Base-by-base conservation (phyloP, 352 stramenopile species). In the Phytopythium litorale region DNA sequence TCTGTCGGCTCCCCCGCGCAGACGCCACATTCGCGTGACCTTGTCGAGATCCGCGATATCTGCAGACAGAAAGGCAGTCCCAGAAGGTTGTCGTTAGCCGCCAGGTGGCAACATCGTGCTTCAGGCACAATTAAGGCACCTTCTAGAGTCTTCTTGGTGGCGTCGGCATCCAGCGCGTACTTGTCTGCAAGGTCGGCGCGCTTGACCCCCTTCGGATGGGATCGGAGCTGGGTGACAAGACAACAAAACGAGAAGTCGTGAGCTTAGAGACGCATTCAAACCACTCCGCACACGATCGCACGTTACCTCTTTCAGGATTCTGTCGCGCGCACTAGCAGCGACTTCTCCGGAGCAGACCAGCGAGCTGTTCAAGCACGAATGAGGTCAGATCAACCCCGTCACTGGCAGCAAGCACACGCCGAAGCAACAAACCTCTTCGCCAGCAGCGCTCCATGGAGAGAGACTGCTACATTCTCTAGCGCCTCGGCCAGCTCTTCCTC, bases 271-370 rank as follows among this genome's bases (percentile, higher is more conserved):
- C 40, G 8, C 40, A 21, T 18, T 1, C 9, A 18, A 15, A 42
- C 18, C 37, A 11, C 1, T 42, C 37, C 8, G 37, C 11, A 15
- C 37, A 42, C 1, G 9, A 15, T 42, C 37, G 13, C 6, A 9
- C 13, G 37, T 4, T 70, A 88, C 79, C 67, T 83, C 73, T 42
- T 80, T 71, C 23, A 87, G 65, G 61, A 90, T 84, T 50, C 68
- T 58, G 54, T 87, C 72, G 38, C 81, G 75, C 43, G 71, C 66
- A 52, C 58, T 61, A 35, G 68, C 60, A 7, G 63, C 64, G 3
- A 64, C 52, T 38, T 84, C 72, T 58, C 71, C 67, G 19, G 54
- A 40, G 54, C 71, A 85, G 48, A 76, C 65, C 33, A 79, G 66
- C 35, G 63, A 49, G 35, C 74, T 81, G 40, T 28, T 50, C 16